A percentile compares a stretch with the other conserved stretches of the same genome.
These are phyloP conservation scores for Cucurbita maxima DNA, from an alignment of 306 rosid genomes.

Conservation along the genomic window DNA sequence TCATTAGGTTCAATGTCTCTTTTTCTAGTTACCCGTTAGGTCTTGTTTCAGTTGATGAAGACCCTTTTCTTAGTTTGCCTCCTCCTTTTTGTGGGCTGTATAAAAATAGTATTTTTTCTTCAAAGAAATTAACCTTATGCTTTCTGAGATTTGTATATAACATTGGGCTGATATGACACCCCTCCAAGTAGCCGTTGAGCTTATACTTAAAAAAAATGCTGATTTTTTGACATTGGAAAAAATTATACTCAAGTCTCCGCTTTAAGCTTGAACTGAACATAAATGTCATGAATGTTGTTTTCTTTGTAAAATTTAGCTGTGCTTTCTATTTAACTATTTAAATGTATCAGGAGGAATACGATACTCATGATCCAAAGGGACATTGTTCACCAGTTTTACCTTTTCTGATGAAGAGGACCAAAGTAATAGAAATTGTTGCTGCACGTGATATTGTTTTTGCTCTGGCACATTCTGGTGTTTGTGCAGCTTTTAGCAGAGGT, in stretches of 20 bases:
- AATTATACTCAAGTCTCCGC: too few species aligned
- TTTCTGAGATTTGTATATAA: not conserved
- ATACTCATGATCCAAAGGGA: conserved; percentile 66
- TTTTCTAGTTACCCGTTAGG: not conserved
- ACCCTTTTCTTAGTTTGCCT: not conserved
- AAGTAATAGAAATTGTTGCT: conserved; percentile 75
- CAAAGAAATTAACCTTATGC: not conserved
- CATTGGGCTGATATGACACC: not conserved
- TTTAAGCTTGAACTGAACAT: not conserved
- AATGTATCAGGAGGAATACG: conserved; percentile 41
- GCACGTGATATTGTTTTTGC: conserved; percentile 68
- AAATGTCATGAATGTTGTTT: not conserved
- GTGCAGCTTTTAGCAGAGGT: conserved; percentile 94
- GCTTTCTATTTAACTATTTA: not conserved
- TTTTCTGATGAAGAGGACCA: conserved; percentile 63
- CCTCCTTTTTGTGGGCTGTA: not conserved
- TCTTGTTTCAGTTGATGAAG: not conserved
- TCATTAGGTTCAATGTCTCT: not conserved
- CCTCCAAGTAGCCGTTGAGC: not conserved
- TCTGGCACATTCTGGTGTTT: conserved; percentile 73
- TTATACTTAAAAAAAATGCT: not conserved
- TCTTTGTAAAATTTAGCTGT: not conserved
- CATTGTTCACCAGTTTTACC: conserved; percentile 45
- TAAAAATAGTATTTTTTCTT: too few species aligned
- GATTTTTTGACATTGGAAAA: too few species aligned